Base-by-base conservation (phyloP, 1,284 basidiomycete species). In the Moesziomyces aphidis region DNA sequence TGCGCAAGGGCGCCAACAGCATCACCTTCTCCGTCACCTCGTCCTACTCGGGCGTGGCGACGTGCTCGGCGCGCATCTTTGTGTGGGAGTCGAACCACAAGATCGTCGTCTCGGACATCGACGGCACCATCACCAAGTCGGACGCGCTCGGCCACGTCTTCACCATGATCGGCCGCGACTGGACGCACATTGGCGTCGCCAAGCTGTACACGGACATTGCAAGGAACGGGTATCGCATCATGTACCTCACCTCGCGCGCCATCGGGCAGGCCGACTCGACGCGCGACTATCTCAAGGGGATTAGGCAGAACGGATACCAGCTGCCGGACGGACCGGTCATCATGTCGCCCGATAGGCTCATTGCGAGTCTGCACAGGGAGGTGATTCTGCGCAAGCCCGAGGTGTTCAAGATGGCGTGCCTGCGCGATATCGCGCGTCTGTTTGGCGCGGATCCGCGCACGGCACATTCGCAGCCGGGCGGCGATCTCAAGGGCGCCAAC, bases 331-430 rank as follows among this genome's bases (percentile, higher is more conserved):
- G 97, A 0, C 97, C 97, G 5, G 97, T 99, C 53, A 95, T 99
- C 84, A 98, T 99, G 97, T 95, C 93, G 80, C 97, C 97, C 0
- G 97, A 99, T 85, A 89, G 97, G 17, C 85, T 99, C 60, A 95
- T 99, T 89, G 92, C 94, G 3, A 95, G 93, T 36, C 86, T 99
- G 52, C 97, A 99, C 86, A 91, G 96, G 45, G 84, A 85, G 57
- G 89, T 85, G 21, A 81, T 77, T 46, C 43, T 77, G 61, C 91
- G 95, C 43, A 98, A 99, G 86, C 97, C 97, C 0, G 97, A 99
- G 84, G 90, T 99, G 31, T 99, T 99, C 89, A 99, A 99, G 88
- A 99, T 99, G 97, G 96, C 97, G 3, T 98, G 95, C 86, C 86
- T 99, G 73, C 89, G 95, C 43, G 97, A 99, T 85, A 97, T 99